phyloP scores from a whole-genome alignment of 78 protist species.

The Anaeramoeba flamelloides region DNA sequence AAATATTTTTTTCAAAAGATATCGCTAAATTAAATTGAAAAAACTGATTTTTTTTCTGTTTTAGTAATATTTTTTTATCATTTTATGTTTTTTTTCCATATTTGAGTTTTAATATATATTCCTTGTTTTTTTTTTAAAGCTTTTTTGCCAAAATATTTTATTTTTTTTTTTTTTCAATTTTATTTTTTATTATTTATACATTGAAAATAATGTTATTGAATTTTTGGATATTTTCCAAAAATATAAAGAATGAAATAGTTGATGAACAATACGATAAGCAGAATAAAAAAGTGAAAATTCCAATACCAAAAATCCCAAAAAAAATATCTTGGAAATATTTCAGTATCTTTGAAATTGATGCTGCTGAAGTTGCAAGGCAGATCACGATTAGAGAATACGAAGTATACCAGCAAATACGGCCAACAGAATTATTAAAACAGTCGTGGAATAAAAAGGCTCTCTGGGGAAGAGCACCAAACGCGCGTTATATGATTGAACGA shows the following conservation, averaged over 20 bases:
- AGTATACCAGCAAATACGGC: background rate
- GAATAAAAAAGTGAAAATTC: background rate
- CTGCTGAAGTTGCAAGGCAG: background rate
- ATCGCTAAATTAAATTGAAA: too few relatives aligned
- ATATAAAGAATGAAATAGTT: background rate
- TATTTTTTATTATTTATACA: too few relatives aligned
- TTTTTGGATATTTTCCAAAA: too few relatives aligned
- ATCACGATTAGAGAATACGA: background rate
- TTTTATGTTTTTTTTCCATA: too few relatives aligned
- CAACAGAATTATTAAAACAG: background rate
- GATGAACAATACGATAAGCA: background rate
- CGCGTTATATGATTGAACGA: background rate
- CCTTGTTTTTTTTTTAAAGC: too few relatives aligned
- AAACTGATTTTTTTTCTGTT: too few relatives aligned
- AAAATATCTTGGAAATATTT: background rate
- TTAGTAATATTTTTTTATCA: too few relatives aligned
- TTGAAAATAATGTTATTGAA: too few relatives aligned
- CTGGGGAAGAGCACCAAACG: background rate
- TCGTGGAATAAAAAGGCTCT: background rate
- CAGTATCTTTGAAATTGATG: background rate
- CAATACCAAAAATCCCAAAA: background rate
- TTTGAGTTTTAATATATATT: too few relatives aligned
- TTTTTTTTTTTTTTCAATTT: too few relatives aligned
- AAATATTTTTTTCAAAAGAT: too few relatives aligned
- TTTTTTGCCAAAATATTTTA: too few relatives aligned